Percentiles rank a stretch among this genome's conserved stretches.
These are phyloP conservation scores for Kregervanrija delftensis DNA, from an alignment of 805 yeast species.

Conservation along the genomic window DNA sequence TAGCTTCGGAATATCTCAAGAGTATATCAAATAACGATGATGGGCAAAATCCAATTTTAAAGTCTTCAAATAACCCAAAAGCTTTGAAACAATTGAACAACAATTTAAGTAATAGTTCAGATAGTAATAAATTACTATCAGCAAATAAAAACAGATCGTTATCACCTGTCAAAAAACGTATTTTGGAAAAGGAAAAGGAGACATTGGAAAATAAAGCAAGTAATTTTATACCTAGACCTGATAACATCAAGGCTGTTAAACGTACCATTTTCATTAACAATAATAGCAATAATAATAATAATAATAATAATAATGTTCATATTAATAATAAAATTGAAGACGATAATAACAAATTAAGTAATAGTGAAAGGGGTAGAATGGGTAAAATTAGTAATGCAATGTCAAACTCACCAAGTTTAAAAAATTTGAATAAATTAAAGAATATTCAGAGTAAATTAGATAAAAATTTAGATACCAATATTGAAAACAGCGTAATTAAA, in stretches of 20 bases:
- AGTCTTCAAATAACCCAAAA: too few species aligned
- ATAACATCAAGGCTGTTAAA: conserved; percentile 4
- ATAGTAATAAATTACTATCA: too few species aligned
- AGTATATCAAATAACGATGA: too few species aligned
- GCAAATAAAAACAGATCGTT: conserved; percentile 2
- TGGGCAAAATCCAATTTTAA: too few species aligned
- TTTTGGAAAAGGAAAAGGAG: conserved; percentile 27
- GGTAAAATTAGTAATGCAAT: conserved; percentile 27
- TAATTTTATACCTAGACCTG: conserved; percentile 20
- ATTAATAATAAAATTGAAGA: conserved; percentile 1
- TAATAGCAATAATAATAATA: conserved; percentile 11
- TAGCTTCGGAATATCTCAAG: too few species aligned
- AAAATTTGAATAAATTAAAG: conserved; percentile 27
- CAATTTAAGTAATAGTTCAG: too few species aligned
- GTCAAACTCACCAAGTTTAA: conserved; percentile 31
- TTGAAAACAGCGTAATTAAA: background rate
- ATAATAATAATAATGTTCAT: conserved; percentile 6
- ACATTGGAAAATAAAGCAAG: conserved; percentile 21
- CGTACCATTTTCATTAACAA: conserved; percentile 5
- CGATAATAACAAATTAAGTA: conserved; percentile 12
- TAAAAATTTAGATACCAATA: background rate
- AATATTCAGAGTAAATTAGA: conserved; percentile 23
- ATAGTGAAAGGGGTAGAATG: conserved; percentile 25
- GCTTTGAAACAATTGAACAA: too few species aligned
- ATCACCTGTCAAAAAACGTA: conserved; percentile 28